Percentiles rank a stretch among this genome's conserved stretches.
These are phyloP conservation scores for Globisporangium acanthophoron DNA, from an alignment of 352 stramenopile genomes.

Conservation along the genomic window DNA sequence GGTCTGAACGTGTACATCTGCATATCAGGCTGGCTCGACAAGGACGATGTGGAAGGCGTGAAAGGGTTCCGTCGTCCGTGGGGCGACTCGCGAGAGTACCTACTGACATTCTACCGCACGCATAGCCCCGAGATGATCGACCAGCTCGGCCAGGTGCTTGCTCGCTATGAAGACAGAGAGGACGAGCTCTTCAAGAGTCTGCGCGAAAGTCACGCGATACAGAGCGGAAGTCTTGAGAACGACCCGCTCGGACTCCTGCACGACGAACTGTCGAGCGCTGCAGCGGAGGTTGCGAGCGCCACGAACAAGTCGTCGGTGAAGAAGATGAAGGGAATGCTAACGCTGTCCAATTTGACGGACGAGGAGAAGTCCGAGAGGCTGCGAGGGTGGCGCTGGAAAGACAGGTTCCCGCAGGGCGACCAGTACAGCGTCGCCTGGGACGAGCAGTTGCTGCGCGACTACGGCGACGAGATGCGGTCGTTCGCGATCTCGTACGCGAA, in stretches of 20 bases:
- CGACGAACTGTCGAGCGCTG: slow-evolving; percentile 19
- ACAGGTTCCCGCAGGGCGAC: slow-evolving; percentile 72
- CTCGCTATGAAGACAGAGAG: slow-evolving; percentile 72
- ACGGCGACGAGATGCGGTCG: slow-evolving; percentile 75
- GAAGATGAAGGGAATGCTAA: slow-evolving; percentile 3
- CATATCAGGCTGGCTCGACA: slow-evolving; percentile 74
- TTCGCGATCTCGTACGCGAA: slow-evolving; percentile 40
- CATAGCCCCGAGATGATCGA: slow-evolving; percentile 68
- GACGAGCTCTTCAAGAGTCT: slow-evolving; percentile 74
- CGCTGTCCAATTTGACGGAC: slow-evolving; percentile 6
- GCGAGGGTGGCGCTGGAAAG: slow-evolving; percentile 77
- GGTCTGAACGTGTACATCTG: slow-evolving; percentile 88
- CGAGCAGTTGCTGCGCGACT: slow-evolving; percentile 58
- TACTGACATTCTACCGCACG: slow-evolving; percentile 64
- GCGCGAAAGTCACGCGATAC: slow-evolving; percentile 42
- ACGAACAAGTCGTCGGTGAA: background rate
- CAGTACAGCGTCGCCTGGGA: slow-evolving; percentile 82
- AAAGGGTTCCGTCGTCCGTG: slow-evolving; percentile 59
- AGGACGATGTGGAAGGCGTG: slow-evolving; percentile 41
- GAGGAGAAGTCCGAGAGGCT: slow-evolving; percentile 13
- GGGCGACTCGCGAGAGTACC: slow-evolving; percentile 71
- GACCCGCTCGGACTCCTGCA: slow-evolving; percentile 41
- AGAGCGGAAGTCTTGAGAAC: slow-evolving; percentile 12
- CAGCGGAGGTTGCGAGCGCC: background rate
- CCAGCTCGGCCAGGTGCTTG: slow-evolving; percentile 67